Base-by-base conservation (phyloP, 495 filamentous ascomycete genomes). In the Pseudoneurospora amorphoporcata region DNA sequence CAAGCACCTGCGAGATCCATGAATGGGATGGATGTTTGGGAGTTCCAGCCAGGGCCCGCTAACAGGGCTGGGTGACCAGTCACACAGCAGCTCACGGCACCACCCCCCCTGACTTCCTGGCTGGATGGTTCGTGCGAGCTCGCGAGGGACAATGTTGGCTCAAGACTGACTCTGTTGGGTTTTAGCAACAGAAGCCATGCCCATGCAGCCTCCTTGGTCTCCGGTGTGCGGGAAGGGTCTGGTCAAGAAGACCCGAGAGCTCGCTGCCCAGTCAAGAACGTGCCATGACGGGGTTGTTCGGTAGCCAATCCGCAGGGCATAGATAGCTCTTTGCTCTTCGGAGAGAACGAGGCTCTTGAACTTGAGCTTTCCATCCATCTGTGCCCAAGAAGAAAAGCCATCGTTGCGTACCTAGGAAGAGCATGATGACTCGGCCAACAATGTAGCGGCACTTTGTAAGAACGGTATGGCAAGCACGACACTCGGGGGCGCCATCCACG, bases 21-120 rank as follows among this genome's bases (percentile, higher is more conserved):
- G 23, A 23, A 23, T 23, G 45, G 43, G n/a, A 5, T 47, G 43
- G n/a, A 5, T 47, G 43, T 47, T 77, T 72, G 69, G 69, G 68
- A 39, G 38, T 39, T 23, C 39, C 71, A 70, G 69, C 69, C 68
- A 74, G 45, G 73, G 69, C 69, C 70, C 70, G 70, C 70, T 47
- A 74, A 72, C 69, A 73, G 72, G 76, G 76, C 73, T 77, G 71
- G 53, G 65, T 72, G 68, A 43, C 72, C 75, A 75, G 72, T 79
- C 76, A 77, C 76, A 79, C 76, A 61, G 47, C 61, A 71, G 41
- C 70, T 23, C 69, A 35, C n/a, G 29, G 70, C 71, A 45, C 69
- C 23, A 23, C 69, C 53, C 41, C 9, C 68, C 41, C 39, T 43
- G 69, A 8, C 5, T 35, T 53, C 71, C 70, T 70, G 69, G 53